Base-by-base conservation (phyloP, 2,329 filamentous ascomycete species). In the Colletotrichum theobromicola region DNA sequence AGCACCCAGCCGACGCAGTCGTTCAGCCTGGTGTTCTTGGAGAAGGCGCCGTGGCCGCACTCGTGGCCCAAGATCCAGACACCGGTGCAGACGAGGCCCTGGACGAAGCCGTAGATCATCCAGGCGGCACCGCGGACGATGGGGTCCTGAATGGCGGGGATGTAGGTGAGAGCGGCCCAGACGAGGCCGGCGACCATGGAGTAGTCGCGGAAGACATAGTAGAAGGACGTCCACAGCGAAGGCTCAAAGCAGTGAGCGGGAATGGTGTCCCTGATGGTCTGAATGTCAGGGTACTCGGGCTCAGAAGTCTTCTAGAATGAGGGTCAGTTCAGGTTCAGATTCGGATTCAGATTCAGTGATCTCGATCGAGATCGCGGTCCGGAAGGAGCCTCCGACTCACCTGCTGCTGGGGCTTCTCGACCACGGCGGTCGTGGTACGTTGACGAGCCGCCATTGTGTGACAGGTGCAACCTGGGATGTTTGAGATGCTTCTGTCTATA, bases 51-150 rank as follows among this genome's bases (percentile, higher is more conserved):
- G 81, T 94, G 93, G 66, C 93, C 93, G 81, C 90, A 93, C 82
- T 94, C 93, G 81, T 94, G 93, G 18, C 90, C 92, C 53, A 94
- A 85, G 77, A 93, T 92, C 93, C 93, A 94, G 78, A 94, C 84
- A 5, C 93, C 93, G 4, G 91, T 93, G 81, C 91, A 90, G 77
- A 93, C 84, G 32, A 93, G 88, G 65, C 93, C 92, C 83, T 94
- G 91, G 60, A 90, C 78, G 81, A 91, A 93, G 76, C 90, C 89
- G 81, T 94, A 94, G 57, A 83, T 81, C 34, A 84, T 83, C 90
- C 91, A 93, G 72, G 88, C 87, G 13, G 84, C 78, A 70, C 82
- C 79, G 73, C 89, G 88, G 61, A 87, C 79, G 74, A 80, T 78
- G 37, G 83, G 79, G 76, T 86, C 85, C 71, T 85, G 82, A 70